Evolutionary conservation across 163 green algal species (phyloP).

Genomic region (Coccomyxa subellipsoidea): DNA sequence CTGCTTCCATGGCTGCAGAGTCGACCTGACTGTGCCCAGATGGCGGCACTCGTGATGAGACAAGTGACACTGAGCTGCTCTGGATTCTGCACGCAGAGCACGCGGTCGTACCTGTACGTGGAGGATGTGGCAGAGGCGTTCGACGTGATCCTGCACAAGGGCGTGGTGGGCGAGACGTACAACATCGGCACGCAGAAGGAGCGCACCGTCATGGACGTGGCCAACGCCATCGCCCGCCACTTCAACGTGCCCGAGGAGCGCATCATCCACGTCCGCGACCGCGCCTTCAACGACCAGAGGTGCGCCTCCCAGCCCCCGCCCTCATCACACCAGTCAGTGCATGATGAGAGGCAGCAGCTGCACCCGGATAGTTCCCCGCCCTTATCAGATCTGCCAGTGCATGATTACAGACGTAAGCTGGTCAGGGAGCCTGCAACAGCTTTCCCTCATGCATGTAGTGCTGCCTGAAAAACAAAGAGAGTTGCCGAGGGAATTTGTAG

Average conservation of each 20-base stretch:
- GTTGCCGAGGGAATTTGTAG: too few relatives aligned
- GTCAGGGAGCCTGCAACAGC: too few relatives aligned
- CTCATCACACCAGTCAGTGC: not conserved
- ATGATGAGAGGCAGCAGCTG: too few relatives aligned
- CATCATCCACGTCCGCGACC: conserved; percentile 81
- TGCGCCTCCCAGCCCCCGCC: not conserved
- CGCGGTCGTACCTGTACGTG: conserved; percentile 75
- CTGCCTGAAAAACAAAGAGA: too few relatives aligned
- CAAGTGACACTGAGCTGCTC: not conserved
- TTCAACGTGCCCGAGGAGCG: conserved; percentile 43
- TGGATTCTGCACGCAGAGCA: not conserved
- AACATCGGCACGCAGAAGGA: conserved; percentile 96
- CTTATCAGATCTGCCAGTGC: too few relatives aligned
- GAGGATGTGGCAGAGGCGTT: conserved; percentile 94
- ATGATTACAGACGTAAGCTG: too few relatives aligned
- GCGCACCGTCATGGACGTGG: conserved; percentile 88
- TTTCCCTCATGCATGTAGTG: too few relatives aligned
- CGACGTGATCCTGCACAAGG: conserved; percentile 77
- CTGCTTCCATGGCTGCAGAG: too few relatives aligned
- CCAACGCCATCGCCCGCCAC: conserved; percentile 60
- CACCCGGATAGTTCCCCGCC: too few relatives aligned
- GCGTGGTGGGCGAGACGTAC: conserved; percentile 78
- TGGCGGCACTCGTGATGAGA: not conserved
- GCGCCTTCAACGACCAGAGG: conserved; percentile 88
- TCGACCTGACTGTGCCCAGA: too few relatives aligned